Evolutionary conservation across 202 grass and related monocot genomes (phyloP), one percentile per base, ranked within the genome.

Genomic region (Setaria italica): DNA sequence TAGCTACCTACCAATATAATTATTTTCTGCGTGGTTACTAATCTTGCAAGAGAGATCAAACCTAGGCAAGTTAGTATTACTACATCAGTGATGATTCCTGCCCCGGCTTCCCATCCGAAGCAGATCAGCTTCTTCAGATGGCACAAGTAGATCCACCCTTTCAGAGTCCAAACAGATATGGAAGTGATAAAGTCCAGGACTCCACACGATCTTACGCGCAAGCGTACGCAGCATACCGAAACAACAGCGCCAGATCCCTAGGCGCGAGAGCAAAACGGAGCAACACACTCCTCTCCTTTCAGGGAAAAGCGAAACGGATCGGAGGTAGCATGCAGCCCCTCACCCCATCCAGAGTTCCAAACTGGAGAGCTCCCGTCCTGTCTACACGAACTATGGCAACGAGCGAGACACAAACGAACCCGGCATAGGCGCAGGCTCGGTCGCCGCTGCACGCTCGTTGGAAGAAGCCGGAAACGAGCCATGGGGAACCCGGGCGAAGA

Each of bases 351-450:
- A 8, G 5, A 35, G 59, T 4, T 32, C 60, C 55, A 8, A 74
- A 67, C 20, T 2, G 10, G 2, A 42, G 54, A 54, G 43, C 74
- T 78, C 80, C 49, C 43, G 14, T 68, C 42, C 34, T 90, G 88
- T 84, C 84, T 84, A 20, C 74, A 33, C 88, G 49, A 87, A 69
- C 80, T 73, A 83, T 9, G 88, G 84, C 51, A 90, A 75, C 15
- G 21, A 11, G 50, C 39, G 39, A 41, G 39, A 41, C 39, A 41
- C 39, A 5, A 41, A 37, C 21, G 17, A 41, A 67, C 78, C 63
- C 37, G 65, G 79, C 79, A 70, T 68, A 15, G 0, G 62, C 49
- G 78, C 47, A 35, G 71, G 71, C 15, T 54, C 50, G 2, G 12
- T 39, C 72, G 48, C 71, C 32, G 48, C 71, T 45, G 67, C 66